Evolutionary conservation across 768 basidiomycete genomes (phyloP).

Genomic region (Tremella fuciformis): DNA sequence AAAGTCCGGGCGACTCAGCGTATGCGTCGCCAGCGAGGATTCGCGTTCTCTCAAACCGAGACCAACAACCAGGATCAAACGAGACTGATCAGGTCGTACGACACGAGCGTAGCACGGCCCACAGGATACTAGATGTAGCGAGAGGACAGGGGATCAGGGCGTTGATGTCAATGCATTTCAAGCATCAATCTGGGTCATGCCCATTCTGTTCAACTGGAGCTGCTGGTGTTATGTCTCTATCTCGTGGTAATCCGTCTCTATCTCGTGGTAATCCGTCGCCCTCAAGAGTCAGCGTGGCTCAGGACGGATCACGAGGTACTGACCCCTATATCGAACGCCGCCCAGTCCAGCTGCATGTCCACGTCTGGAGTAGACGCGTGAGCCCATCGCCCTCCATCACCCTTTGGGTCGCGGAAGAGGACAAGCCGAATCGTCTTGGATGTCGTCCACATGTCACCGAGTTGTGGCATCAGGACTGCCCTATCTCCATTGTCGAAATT

Average conservation of each 20-base stretch:
- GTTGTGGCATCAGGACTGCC: conserved; percentile 49
- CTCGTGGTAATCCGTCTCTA: conserved; percentile 7
- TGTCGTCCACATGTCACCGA: conserved; percentile 48
- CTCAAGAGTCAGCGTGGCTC: conserved; percentile 17
- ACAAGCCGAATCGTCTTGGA: conserved; percentile 39
- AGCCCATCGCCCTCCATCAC: conserved; percentile 40
- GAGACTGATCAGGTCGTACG: conserved; percentile 54
- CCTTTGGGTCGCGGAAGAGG: conserved; percentile 39
- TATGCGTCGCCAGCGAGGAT: conserved; percentile 92
- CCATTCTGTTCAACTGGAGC: not conserved
- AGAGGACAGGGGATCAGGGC: not conserved
- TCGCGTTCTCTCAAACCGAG: conserved; percentile 97
- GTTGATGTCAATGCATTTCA: conserved; percentile 4
- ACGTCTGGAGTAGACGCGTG: conserved; percentile 29
- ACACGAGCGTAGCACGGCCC: conserved; percentile 53
- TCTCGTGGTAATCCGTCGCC: conserved; percentile 35
- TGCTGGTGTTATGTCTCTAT: conserved; percentile 9
- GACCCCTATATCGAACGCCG: conserved; percentile 45
- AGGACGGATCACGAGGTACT: conserved; percentile 14
- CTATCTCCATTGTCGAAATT: conserved; percentile 49
- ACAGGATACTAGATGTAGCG: conserved; percentile 40
- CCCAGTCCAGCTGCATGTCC: conserved; percentile 32
- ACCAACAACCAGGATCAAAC: conserved; percentile 81
- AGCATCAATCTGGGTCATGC: conserved; percentile 7
- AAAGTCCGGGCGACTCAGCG: conserved; percentile 98